Evolutionary conservation across 352 stramenopile species (phyloP), one percentile per base, ranked within the genome.

Genomic region (Pythium dissimile): DNA sequence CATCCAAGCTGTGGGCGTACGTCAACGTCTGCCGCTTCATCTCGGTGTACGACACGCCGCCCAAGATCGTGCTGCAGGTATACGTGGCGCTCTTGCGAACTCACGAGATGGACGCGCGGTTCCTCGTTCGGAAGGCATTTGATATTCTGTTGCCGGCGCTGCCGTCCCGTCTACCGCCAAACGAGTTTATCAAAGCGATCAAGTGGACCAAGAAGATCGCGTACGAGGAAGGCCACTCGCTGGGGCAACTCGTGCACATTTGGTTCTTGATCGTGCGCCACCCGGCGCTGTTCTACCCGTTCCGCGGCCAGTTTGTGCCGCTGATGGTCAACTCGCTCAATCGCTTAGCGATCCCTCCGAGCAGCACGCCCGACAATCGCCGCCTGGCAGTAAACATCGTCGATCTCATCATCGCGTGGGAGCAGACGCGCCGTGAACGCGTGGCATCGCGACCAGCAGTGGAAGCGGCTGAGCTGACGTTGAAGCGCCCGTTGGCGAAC

Each of bases 161-260:
- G 4, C 84, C 80, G 32, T 89, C 73, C 26, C 84, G 93, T 11
- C 63, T 99, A 9, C 75, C 82, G 16, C 82, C 84, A 3, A 79
- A 96, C 48, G 95, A 99, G 50, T 97, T 98, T 35, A 94, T 98
- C 64, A 97, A 97, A 65, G 86, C 88, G 3, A 97, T 99, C 58
- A 98, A 99, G 56, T 98, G 92, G 81, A 99, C 96, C 9, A 97
- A 97, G 62, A 98, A 98, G 67, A 93, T 99, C 31, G 95, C 98
- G 58, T 97, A 98, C 56, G 96, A 99, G 78, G 97, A 99, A 84
- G 89, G 86, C 7, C 97, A 98, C 62, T 91, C 94, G 16, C 72
- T 98, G 0, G 84, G 84, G 13, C 96, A 99, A 54, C 79, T 99
- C 15, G 95, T 98, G 41, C 96, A 99, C 78, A 96, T 99, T 64